Evolutionary conservation across 257 asterid genomes (phyloP).

Genomic region (Ophiorrhiza pumila): DNA sequence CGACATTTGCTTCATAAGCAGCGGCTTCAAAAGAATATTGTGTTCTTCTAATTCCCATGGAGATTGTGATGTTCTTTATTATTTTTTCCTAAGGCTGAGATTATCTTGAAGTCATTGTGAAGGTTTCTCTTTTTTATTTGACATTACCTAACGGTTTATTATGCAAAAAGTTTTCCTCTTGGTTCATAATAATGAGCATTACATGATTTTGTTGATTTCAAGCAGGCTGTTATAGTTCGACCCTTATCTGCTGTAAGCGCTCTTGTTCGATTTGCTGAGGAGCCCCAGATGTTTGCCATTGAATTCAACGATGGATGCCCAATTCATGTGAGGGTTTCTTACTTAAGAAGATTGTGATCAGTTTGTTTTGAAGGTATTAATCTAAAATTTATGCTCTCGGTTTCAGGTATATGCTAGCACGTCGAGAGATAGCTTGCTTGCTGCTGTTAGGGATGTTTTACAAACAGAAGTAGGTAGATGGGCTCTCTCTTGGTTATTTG

Average conservation of each 20-base stretch:
- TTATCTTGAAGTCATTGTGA: background rate
- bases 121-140: background rate
- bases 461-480: slow-evolving; percentile 86
- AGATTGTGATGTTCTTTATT: background rate
- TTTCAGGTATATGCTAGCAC: slow-evolving; percentile 98
- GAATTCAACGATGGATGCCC: slow-evolving; percentile 99
- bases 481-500: slow-evolving; percentile 33
- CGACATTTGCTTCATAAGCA: background rate
- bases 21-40: background rate
- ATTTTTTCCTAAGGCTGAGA: background rate
- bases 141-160: background rate
- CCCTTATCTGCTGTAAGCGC: slow-evolving; percentile 91
- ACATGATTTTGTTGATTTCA: slow-evolving; percentile 15
- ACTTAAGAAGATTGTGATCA: slow-evolving; percentile 14
- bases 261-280: slow-evolving; percentile 98
- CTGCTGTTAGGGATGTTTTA: slow-evolving; percentile 89
- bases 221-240: slow-evolving; percentile 92
- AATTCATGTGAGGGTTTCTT: slow-evolving; percentile 63
- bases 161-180: background rate
- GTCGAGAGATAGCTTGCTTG: slow-evolving; percentile 94
- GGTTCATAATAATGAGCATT: background rate
- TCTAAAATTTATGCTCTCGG: slow-evolving; percentile 20
- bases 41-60: background rate
- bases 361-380: slow-evolving; percentile 21
- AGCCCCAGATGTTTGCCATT: slow-evolving; percentile 99